Conservation (phyloP, 352 stramenopile species). For the Lagenidium giganteum region DNA sequence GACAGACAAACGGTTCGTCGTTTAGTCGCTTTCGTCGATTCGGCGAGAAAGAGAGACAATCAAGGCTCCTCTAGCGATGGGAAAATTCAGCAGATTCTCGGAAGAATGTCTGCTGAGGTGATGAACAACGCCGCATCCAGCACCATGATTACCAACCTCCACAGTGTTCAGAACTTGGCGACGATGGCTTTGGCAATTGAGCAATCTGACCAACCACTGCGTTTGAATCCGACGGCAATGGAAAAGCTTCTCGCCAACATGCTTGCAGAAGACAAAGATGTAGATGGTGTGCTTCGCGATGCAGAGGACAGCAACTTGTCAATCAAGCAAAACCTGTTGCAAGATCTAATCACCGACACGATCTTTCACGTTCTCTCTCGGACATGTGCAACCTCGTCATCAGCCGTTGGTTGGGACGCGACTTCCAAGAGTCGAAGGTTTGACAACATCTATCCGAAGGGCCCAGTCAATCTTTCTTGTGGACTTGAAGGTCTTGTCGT, state of each 20-base stretch:
- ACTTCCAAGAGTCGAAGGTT: conserved; percentile 18
- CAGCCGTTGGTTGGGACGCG: conserved; percentile 27
- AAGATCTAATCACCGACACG: conserved; percentile 55
- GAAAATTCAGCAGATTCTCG: conserved; percentile 52
- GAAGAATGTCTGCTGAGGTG: conserved; percentile 29
- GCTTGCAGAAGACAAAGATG: conserved; percentile 11
- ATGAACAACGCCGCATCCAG: conserved; percentile 25
- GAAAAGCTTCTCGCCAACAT: too few species aligned
- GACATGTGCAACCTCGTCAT: conserved; percentile 21
- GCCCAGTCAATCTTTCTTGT: conserved; percentile 43
- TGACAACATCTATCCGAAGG: conserved; percentile 46
- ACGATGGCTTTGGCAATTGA: conserved; percentile 39
- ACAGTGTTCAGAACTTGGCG: conserved; percentile 29
- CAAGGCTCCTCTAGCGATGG: too few species aligned
- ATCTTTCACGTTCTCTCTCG: conserved; percentile 66
- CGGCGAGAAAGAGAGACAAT: too few species aligned
- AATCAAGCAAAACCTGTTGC: too few species aligned
- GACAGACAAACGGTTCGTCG: conserved; percentile 42
- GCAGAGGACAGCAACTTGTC: too few species aligned
- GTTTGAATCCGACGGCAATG: too few species aligned
- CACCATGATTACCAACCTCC: conserved; percentile 39
- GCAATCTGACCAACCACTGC: too few species aligned
- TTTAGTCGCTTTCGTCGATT: conserved; percentile 47
- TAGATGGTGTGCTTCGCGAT: too few species aligned
- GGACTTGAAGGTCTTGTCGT: conserved; percentile 58